Conservation (phyloP, 768 basidiomycete species). For the Phanerochaete sordida region DNA sequence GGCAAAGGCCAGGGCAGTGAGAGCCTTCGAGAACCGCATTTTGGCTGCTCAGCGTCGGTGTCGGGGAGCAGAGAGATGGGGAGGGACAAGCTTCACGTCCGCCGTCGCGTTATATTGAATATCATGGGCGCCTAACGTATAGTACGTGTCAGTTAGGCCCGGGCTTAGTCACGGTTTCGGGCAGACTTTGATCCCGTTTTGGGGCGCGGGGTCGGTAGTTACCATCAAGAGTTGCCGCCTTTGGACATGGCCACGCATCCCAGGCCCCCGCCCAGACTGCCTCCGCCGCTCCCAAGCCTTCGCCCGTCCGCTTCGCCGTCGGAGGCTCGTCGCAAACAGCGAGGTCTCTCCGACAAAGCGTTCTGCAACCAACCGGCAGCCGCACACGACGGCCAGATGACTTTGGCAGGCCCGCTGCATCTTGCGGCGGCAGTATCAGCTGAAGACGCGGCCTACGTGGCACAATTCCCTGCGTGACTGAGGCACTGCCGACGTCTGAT, state of each 20-base stretch:
- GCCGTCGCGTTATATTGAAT: constrained; percentile 2
- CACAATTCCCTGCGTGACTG: not conserved
- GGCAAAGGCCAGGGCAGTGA: constrained; percentile 51
- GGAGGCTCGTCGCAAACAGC: not conserved
- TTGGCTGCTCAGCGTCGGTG: constrained; percentile 16
- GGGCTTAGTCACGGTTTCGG: not conserved
- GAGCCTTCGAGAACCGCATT: constrained; percentile 62
- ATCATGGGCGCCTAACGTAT: not conserved
- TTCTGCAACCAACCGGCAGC: constrained; percentile 3
- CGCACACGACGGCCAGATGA: not conserved
- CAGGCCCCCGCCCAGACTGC: not conserved
- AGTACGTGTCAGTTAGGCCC: constrained; percentile 3
- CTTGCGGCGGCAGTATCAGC: constrained; percentile 1
- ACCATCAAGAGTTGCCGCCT: not conserved
- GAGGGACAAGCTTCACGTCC: not conserved
- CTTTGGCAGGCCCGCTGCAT: not conserved
- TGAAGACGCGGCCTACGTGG: constrained; percentile 1
- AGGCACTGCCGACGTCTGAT: not conserved
- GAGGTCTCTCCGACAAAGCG: constrained; percentile 4
- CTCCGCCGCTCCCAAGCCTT: not conserved
- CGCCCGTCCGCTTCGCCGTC: not conserved
- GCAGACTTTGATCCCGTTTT: not conserved
- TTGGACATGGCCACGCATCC: not conserved
- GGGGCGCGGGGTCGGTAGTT: not conserved
- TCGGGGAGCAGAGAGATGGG: not conserved